These are phyloP conservation scores for Blastomyces gilchristii DNA, from an alignment of 2,329 filamentous ascomycete species.

Conservation along the genomic window DNA sequence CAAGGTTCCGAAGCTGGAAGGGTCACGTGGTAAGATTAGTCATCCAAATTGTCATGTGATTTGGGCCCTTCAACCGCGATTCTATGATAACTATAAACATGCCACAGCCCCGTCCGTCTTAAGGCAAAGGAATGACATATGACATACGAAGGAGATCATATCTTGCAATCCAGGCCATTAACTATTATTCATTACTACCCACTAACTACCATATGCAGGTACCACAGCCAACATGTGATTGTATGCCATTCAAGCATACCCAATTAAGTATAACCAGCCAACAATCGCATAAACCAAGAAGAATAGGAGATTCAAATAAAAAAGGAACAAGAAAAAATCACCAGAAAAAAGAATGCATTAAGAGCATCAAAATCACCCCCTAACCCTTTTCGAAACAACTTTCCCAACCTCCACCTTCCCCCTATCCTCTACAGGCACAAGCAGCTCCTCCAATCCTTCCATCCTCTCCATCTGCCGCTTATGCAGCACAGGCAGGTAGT, in stretches of 20 bases:
- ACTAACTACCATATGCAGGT: too few species aligned
- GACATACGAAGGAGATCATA: too few species aligned
- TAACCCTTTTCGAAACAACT: conserved; percentile 4
- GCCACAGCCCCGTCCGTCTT: neutral
- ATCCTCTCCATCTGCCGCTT: conserved; percentile 42
- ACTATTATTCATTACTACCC: too few species aligned
- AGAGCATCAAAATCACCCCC: conserved; percentile 2
- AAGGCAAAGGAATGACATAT: too few species aligned
- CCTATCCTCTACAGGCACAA: conserved; percentile 8
- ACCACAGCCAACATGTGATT: too few species aligned
- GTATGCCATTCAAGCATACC: too few species aligned
- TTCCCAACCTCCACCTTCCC: conserved; percentile 2
- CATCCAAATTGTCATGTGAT: neutral
- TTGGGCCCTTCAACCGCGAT: neutral
- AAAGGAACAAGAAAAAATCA: neutral
- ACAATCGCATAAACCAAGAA: too few species aligned
- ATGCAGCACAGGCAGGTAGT: conserved; percentile 45
- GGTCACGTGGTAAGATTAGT: neutral
- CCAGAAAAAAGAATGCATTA: neutral
- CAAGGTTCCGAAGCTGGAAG: neutral
- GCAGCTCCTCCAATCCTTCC: conserved; percentile 14
- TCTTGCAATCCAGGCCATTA: too few species aligned
- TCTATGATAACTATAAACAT: neutral
- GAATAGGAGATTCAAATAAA: neutral
- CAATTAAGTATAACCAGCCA: neutral